Base-by-base conservation (phyloP, 345 rosid genomes). In the Citrus sp. region DNA sequence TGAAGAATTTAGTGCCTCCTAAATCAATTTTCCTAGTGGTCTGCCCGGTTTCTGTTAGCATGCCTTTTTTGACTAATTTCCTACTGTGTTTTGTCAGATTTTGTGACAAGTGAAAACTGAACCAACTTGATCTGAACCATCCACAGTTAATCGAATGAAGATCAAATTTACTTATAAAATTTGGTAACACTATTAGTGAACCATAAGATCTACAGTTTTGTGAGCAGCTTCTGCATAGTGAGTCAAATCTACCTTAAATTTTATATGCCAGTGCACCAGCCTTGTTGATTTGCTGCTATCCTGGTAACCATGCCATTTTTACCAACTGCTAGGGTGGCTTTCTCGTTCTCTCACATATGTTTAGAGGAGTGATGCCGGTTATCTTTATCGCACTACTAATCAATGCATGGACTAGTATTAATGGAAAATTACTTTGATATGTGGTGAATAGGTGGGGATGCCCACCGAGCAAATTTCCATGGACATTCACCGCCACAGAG, bases 391-490 rank as follows among this genome's bases (percentile, higher is more conserved):
- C 74, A 19, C n/a, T 38, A 22, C 56, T 21, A 38, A 35, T 42
- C n/a, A 14, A 0, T 16, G 27, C 22, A 2, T 10, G 27, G 16
- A 49, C 73, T 42, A 6, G 8, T 49, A 5, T 21, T 61, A 27
- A 78, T 55, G 65, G 24, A 58, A 24, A 51, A 72, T 9, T 18
- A 19, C 21, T 59, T 72, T 66, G 55, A 73, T 61, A 0, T 51
- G 72, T 24, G 66, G 22, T 35, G 66, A 61, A 67, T 70, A 87
- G 90, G 87, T 84, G 84, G 82, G 79, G 67, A 70, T 59, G 83
- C 73, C 77, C 80, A 51, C 86, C 88, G 6, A 84, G 84, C 78
- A 84, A 84, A 80, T 37, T 87, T 62, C 87, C 90, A 4, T 87
- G 88, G 90, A 84, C 84, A 42, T 87, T 85, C 65, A 55, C 27